Evolutionary conservation across 257 asterid genomes (phyloP).

Genomic region (Solanum paucissectum): DNA sequence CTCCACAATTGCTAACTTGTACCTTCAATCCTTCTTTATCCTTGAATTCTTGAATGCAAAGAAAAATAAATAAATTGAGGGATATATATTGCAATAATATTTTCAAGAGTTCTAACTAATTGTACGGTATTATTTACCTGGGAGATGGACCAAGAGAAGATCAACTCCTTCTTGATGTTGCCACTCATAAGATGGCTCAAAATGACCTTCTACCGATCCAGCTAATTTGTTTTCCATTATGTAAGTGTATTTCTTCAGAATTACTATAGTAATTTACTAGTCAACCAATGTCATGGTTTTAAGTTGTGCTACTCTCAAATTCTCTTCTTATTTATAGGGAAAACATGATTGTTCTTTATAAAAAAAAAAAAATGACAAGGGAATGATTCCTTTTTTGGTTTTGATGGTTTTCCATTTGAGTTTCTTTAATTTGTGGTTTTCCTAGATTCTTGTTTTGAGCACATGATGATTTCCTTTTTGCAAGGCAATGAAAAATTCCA

Average conservation of each 20-base stretch:
- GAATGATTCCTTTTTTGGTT: background rate
- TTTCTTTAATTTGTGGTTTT: background rate
- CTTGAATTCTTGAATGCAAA: conserved; percentile 29
- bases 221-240: background rate
- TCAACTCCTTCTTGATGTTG: background rate
- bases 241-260: background rate
- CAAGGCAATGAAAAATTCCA: background rate
- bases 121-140: background rate
- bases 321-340: background rate
- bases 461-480: background rate
- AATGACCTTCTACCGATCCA: background rate
- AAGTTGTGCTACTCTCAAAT: background rate
- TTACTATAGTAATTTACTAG: background rate
- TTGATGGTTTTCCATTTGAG: background rate
- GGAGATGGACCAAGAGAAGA: background rate
- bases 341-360: background rate
- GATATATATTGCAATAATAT: background rate
- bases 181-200: background rate
- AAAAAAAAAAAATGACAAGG: background rate
- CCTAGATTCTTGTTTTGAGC: background rate
- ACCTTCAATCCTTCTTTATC: conserved; percentile 41
- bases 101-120: background rate
- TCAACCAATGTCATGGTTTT: background rate
- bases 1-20: conserved; percentile 32
- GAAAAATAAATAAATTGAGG: background rate